Evolutionary conservation across 768 basidiomycete species (phyloP).

Genomic region (Russula griseocarnosa): DNA sequence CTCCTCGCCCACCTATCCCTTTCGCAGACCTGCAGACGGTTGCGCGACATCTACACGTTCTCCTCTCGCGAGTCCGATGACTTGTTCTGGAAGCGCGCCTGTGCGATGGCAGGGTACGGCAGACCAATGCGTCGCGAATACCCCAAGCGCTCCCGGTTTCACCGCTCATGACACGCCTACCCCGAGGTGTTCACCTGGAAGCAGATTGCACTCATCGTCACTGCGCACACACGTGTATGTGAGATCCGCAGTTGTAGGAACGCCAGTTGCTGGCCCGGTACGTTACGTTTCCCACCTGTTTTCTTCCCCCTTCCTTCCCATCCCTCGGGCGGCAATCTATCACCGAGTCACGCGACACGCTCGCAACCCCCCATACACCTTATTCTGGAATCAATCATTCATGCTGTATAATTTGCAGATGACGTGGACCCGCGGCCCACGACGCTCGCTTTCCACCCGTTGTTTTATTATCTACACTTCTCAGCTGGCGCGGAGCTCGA

Average conservation of each 20-base stretch:
- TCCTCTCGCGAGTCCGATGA: conserved; percentile 20
- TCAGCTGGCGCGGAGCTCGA: conserved; percentile 22
- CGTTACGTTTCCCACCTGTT: conserved; percentile 15
- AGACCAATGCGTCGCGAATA: conserved; percentile 28
- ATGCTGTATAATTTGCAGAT: background rate
- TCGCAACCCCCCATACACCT: background rate
- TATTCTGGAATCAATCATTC: background rate
- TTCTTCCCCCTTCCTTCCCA: background rate
- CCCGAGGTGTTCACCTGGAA: conserved; percentile 25
- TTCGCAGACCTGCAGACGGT: conserved; percentile 21
- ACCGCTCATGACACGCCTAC: background rate
- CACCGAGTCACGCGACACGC: background rate
- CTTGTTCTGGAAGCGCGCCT: conserved; percentile 26
- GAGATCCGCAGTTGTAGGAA: conserved; percentile 30
- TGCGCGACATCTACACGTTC: conserved; percentile 24
- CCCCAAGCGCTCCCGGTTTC: conserved; percentile 13
- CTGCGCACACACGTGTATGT: conserved; percentile 22
- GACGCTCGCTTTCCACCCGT: conserved; percentile 28
- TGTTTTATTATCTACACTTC: conserved; percentile 28
- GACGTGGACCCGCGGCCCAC: conserved; percentile 12
- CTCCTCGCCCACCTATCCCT: conserved; percentile 27
- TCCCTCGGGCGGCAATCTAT: background rate
- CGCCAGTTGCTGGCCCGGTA: conserved; percentile 25
- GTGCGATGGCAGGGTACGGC: conserved; percentile 24
- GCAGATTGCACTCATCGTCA: conserved; percentile 24